Evolutionary conservation across 1,284 basidiomycete species (phyloP).

Genomic region (Ceratobasidium sp.): DNA sequence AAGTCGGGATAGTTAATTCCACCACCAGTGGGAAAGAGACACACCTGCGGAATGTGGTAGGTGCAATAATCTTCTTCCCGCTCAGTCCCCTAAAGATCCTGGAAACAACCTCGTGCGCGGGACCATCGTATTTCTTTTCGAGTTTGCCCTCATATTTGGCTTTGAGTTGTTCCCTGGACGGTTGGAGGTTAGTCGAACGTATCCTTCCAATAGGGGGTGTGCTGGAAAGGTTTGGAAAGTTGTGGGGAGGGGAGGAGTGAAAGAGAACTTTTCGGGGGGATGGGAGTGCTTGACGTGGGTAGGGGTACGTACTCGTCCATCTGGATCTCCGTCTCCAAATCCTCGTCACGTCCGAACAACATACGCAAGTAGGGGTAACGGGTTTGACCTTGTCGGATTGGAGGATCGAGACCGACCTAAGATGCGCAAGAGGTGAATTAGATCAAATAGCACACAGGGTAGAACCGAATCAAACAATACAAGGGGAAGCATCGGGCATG

Average conservation of each 20-base stretch:
- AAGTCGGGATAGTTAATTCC: neutral
- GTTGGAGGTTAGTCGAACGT: neutral
- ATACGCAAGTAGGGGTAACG: conserved; percentile 97
- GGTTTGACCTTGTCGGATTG: conserved; percentile 97
- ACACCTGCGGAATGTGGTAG: conserved; percentile 80
- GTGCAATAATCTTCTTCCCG: conserved; percentile 86
- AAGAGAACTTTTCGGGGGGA: too few relatives aligned
- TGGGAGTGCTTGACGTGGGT: neutral
- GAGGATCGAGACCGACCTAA: conserved; percentile 85
- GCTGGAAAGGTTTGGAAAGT: too few relatives aligned
- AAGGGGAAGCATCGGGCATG: too few relatives aligned
- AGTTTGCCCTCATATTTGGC: conserved; percentile 74
- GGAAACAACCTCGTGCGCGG: conserved; percentile 94
- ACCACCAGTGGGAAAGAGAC: conserved; percentile 31
- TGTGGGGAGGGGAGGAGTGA: too few relatives aligned
- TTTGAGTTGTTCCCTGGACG: conserved; percentile 57
- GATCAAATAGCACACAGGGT: too few relatives aligned
- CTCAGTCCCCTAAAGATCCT: conserved; percentile 91
- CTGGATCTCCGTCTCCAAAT: conserved; percentile 94
- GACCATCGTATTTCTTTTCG: conserved; percentile 89
- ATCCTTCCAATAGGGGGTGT: too few relatives aligned
- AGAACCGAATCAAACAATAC: too few relatives aligned
- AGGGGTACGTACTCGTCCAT: conserved; percentile 75
- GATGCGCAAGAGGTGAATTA: neutral
- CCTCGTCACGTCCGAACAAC: conserved; percentile 96